Evolutionary conservation across 441 rosid genomes (phyloP).

Genomic region (Gossypium laxum): DNA sequence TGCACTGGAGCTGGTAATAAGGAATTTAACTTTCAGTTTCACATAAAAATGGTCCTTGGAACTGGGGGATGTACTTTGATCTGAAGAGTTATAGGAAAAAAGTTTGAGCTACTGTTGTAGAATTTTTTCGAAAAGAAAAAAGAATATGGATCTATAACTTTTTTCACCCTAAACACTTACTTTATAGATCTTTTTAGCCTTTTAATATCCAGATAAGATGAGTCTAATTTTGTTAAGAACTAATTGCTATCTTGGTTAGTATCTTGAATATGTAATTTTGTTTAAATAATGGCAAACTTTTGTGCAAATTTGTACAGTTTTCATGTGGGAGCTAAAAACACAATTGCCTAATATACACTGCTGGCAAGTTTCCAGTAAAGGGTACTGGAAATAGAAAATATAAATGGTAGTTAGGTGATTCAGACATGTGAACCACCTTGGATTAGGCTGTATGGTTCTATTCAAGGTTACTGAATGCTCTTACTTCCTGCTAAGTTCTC

Average conservation of each 20-base stretch:
- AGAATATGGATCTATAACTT: background rate
- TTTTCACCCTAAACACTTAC: background rate
- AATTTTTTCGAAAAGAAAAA: background rate
- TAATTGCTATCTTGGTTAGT: background rate
- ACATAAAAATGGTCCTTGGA: background rate
- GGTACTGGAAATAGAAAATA: background rate
- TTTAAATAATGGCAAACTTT: background rate
- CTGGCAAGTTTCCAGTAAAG: background rate
- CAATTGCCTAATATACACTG: background rate
- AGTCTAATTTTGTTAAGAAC: conserved; percentile 1
- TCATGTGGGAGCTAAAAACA: background rate
- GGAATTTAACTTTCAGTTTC: background rate
- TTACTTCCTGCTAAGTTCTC: background rate
- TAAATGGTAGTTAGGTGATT: conserved; percentile 3
- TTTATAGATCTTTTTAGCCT: background rate
- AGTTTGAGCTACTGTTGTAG: background rate
- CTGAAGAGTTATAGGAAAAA: background rate
- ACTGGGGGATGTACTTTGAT: background rate
- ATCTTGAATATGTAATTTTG: background rate
- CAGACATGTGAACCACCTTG: background rate
- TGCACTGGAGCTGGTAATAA: background rate
- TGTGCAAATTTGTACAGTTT: background rate
- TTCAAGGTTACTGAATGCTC: background rate
- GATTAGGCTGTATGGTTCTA: background rate
- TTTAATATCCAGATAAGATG: background rate